Conservation (phyloP, 768 basidiomycete genomes). For the Leccinum arenicola region DNA sequence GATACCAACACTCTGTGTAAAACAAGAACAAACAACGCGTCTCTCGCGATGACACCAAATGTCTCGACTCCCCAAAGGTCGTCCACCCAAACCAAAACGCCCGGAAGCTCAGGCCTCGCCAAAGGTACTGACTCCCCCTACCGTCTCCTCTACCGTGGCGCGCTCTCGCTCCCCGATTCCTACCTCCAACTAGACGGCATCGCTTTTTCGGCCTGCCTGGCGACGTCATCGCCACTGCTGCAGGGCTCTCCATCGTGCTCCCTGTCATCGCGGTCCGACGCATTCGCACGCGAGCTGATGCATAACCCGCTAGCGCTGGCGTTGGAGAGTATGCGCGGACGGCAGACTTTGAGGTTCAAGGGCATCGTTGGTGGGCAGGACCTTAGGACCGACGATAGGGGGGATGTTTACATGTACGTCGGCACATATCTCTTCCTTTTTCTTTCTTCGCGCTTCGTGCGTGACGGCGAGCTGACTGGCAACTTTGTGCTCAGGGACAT, state of each 20-base stretch:
- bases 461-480: no score
- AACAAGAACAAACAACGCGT: no score
- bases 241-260: conserved; percentile 15
- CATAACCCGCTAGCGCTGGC: conserved; percentile 70
- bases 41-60: no score
- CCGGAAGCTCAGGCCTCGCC: neutral
- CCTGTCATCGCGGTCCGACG: conserved; percentile 23
- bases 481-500: conserved; percentile 49
- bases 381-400: conserved; percentile 58
- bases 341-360: conserved; percentile 58
- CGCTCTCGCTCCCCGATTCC: conserved; percentile 71
- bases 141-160: conserved; percentile 59
- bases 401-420: conserved; percentile 48
- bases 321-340: conserved; percentile 76
- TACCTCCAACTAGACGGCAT: conserved; percentile 55
- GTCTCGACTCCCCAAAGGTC: no score
- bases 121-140: neutral
- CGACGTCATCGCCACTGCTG: conserved; percentile 24
- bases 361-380: conserved; percentile 51
- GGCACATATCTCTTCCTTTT: no score
- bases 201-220: conserved; percentile 55
- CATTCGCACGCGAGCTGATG: conserved; percentile 42
- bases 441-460: no score
- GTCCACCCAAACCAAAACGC: no score
- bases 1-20: no score